Evolutionary conservation across 2,329 filamentous ascomycete genomes (phyloP).

Genomic region (Phyllosticta citriasiana): DNA sequence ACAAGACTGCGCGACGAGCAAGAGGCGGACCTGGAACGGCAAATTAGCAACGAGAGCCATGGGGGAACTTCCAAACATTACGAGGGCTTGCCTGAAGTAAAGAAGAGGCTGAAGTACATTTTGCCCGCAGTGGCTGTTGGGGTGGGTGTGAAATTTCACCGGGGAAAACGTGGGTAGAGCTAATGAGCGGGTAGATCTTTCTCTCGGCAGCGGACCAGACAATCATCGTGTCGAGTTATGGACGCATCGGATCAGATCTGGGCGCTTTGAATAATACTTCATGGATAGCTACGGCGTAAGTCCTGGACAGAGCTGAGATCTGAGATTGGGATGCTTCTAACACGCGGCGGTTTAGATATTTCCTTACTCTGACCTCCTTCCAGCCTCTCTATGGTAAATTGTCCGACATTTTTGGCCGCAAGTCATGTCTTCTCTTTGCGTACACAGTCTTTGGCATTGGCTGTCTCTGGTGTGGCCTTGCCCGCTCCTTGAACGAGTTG

Average conservation of each 20-base stretch:
- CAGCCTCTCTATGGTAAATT: slow-evolving; percentile 66
- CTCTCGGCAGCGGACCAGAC: slow-evolving; percentile 67
- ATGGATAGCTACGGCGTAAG: slow-evolving; percentile 57
- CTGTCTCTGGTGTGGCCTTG: slow-evolving; percentile 53
- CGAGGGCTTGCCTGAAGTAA: slow-evolving; percentile 39
- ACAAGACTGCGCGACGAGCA: slow-evolving; percentile 10
- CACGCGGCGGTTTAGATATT: slow-evolving; percentile 40
- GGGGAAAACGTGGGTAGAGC: neutral
- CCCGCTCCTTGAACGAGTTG: slow-evolving; percentile 54
- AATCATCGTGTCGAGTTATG: slow-evolving; percentile 68
- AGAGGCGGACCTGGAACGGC: slow-evolving; percentile 26
- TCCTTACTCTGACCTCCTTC: slow-evolving; percentile 63
- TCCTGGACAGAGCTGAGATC: neutral
- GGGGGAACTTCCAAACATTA: slow-evolving; percentile 20
- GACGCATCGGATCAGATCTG: slow-evolving; percentile 65
- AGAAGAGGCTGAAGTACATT: slow-evolving; percentile 45
- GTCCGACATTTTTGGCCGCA: slow-evolving; percentile 61
- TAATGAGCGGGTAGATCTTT: slow-evolving; percentile 45
- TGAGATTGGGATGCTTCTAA: neutral
- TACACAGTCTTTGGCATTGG: slow-evolving; percentile 57
- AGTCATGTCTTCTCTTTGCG: slow-evolving; percentile 53
- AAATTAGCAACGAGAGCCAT: slow-evolving; percentile 21
- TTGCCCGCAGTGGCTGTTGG: slow-evolving; percentile 53
- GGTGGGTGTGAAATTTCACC: slow-evolving; percentile 31
- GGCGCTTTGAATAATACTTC: slow-evolving; percentile 63